Base-by-base conservation (phyloP, 805 yeast genomes). In the Starmerella bombicola region DNA sequence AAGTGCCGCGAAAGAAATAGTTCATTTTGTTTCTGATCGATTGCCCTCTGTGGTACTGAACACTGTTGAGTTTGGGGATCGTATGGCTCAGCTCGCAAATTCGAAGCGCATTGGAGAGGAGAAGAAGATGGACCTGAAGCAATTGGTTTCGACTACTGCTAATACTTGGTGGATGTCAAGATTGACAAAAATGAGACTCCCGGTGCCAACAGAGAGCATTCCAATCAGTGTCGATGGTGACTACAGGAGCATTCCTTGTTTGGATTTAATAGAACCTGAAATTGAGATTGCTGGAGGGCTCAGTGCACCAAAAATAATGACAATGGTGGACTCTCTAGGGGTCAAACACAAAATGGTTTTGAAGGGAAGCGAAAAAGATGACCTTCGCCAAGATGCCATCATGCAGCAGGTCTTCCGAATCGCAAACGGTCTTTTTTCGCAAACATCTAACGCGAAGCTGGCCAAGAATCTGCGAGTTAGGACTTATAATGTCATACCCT, bases 351-450 rank as follows among this genome's bases (percentile, higher is more conserved):
- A 66, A 41, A 69, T 79, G 55, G 63, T 91, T 16, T 62, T 86
- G 49, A 91, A 91, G 56, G 83, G 83, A 20, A 35, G 39, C 13
- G 85, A 93, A 5, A 70, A 82, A 8, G 98, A 91, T 61, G 98
- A 91, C 60, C 63, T 91, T 38, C 65, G 97, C 38, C 98, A 93
- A 60, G 99, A 91, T 61, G 81, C 94, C 0, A 83, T 91, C 42
- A 93, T 91, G 98, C 93, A 88, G 57, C 97, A 91, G 56, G 97
- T 88, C 1, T 91, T 93, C 58, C 79, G 71, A 17, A 82, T 85
- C 53, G 95, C 85, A 13, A 85, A 86, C 54, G 59, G 65, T 2
- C 62, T 88, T 42, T 31, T 48, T 16, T 15, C 17, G 19, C 33
- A 15, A 5, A 9, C 33, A 4, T 9, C 33, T 13, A 25, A 18